Percentiles rank a stretch among this genome's conserved stretches.
Evolutionary conservation across 1,139 yeast species (phyloP).

Genomic region (Pichia sp.): DNA sequence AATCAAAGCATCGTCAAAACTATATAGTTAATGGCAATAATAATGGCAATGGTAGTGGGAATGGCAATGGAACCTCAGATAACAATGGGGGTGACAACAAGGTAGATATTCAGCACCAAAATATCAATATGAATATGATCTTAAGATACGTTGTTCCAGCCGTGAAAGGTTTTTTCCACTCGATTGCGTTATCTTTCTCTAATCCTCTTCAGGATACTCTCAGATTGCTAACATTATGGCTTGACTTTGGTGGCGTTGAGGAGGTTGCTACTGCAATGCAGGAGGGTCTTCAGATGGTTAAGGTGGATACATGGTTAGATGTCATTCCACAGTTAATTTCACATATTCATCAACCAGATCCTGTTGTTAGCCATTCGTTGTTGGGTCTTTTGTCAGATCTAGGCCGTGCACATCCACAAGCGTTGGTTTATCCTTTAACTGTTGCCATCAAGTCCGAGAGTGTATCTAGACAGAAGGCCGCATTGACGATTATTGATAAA

Average conservation of each 20-base stretch:
- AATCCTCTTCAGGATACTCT: conserved; percentile 91
- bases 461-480: conserved; percentile 84
- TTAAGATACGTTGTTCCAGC: conserved; percentile 92
- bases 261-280: conserved; percentile 90
- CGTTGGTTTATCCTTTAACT: conserved; percentile 88
- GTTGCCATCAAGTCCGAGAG: conserved; percentile 96
- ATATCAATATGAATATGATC: conserved; percentile 30
- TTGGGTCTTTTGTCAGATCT: conserved; percentile 78
- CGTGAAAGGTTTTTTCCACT: conserved; percentile 89
- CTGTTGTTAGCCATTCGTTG: conserved; percentile 72
- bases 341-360: conserved; percentile 92
- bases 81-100: conserved; percentile 15
- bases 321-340: conserved; percentile 95
- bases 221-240: conserved; percentile 88
- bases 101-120: conserved; percentile 19
- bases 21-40: conserved; percentile 10
- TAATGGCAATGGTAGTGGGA: neutral
- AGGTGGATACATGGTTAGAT: conserved; percentile 90
- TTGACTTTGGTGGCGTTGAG: conserved; percentile 87
- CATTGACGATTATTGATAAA: conserved; percentile 82
- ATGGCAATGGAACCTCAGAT: neutral
- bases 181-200: conserved; percentile 81
- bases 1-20: conserved; percentile 24
- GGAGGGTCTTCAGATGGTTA: conserved; percentile 86
- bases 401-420: conserved; percentile 96